Percentiles rank a stretch among this genome's conserved stretches.
Conservation (phyloP, 805 yeast species). For the Scheffersomyces stipitis region DNA sequence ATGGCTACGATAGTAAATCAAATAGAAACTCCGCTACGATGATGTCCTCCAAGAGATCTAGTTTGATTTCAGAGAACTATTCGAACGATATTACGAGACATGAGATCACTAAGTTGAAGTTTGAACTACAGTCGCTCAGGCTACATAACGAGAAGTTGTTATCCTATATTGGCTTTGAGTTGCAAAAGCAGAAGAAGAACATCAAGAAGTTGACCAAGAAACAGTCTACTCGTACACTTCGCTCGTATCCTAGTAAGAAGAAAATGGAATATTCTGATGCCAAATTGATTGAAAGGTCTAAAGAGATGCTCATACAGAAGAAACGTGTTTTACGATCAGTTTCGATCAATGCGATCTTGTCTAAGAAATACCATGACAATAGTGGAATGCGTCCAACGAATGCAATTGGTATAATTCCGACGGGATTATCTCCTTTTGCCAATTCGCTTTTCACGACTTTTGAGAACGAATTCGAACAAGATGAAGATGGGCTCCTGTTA, state of each 20-base stretch:
- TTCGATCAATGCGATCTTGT: slow-evolving; percentile 24
- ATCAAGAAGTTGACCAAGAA: slow-evolving; percentile 39
- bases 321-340: slow-evolving; percentile 44
- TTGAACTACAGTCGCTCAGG: slow-evolving; percentile 53
- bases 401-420: slow-evolving; percentile 2
- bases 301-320: slow-evolving; percentile 43
- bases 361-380: slow-evolving; percentile 8
- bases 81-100: slow-evolving; percentile 36
- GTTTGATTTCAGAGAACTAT: slow-evolving; percentile 22
- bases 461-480: slow-evolving; percentile 1
- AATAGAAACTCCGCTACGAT: slow-evolving; percentile 15
- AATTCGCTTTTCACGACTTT: slow-evolving; percentile 1
- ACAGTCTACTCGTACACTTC: slow-evolving; percentile 27
- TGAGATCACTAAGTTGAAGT: slow-evolving; percentile 51
- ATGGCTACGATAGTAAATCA: slow-evolving; percentile 18
- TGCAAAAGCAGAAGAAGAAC: slow-evolving; percentile 48
- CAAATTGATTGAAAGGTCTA: slow-evolving; percentile 48
- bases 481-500: background rate
- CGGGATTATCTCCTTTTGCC: slow-evolving; percentile 4
- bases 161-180: slow-evolving; percentile 56
- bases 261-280: slow-evolving; percentile 52
- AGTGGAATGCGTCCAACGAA: background rate
- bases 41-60: slow-evolving; percentile 33
- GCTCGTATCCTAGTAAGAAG: slow-evolving; percentile 12
- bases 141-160: slow-evolving; percentile 56